phyloP scores from a whole-genome alignment of 495 filamentous ascomycete species.

The Penicillium parvum region DNA sequence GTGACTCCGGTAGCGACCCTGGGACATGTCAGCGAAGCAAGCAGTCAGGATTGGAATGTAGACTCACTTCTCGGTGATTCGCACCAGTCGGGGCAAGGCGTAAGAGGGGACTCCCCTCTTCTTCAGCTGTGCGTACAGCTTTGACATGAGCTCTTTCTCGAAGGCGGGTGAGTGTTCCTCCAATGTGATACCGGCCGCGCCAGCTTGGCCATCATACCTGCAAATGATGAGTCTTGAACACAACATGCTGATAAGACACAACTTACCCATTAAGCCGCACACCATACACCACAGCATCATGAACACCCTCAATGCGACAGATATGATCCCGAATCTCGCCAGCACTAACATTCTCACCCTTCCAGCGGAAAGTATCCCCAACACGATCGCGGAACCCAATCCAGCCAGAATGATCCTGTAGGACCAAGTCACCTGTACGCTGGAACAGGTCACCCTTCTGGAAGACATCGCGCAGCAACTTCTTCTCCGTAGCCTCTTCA shows the following conservation, averaged over 20 bases:
- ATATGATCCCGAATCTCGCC: conserved; percentile 57
- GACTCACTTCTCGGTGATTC: conserved; percentile 49
- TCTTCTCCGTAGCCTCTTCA: conserved; percentile 63
- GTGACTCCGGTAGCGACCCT: conserved; percentile 49
- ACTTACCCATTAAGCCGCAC: conserved; percentile 42
- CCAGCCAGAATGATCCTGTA: conserved; percentile 62
- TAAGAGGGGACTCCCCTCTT: conserved; percentile 49
- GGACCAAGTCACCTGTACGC: conserved; percentile 79
- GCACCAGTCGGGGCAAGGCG: conserved; percentile 45
- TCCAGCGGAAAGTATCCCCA: conserved; percentile 95
- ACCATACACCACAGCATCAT: conserved; percentile 50
- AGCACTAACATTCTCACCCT: conserved; percentile 87
- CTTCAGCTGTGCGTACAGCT: conserved; percentile 37
- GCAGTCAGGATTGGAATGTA: too few species aligned
- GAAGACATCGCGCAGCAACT: conserved; percentile 76
- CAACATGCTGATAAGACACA: background rate
- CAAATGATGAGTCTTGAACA: background rate
- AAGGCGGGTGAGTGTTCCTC: conserved; percentile 28
- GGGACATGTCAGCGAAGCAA: too few species aligned
- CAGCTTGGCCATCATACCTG: conserved; percentile 52
- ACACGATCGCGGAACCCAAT: conserved; percentile 84
- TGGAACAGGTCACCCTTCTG: conserved; percentile 80
- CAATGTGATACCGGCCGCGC: conserved; percentile 47
- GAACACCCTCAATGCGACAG: conserved; percentile 39
- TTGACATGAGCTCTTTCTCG: conserved; percentile 33